Evolutionary conservation across 345 rosid genomes (phyloP).

Genomic region (Citrus unshiu): DNA sequence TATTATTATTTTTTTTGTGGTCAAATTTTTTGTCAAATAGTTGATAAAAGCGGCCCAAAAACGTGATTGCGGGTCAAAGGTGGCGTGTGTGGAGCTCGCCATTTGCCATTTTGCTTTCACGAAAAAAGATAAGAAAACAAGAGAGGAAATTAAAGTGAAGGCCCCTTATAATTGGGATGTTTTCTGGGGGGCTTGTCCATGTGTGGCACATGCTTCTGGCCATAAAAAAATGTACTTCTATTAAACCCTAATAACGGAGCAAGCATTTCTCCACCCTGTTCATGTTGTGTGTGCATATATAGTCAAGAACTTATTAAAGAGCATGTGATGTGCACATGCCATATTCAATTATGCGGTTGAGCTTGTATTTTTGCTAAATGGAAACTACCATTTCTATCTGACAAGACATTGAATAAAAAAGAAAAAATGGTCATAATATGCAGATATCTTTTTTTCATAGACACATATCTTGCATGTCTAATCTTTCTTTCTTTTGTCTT

Average conservation of each 20-base stretch:
- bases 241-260: background rate
- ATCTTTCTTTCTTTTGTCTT: no score
- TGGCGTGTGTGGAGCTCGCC: no score
- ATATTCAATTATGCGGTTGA: background rate
- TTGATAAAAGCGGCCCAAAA: background rate
- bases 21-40: background rate
- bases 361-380: background rate
- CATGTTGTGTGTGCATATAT: no score
- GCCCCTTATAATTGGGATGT: background rate
- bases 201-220: conserved; percentile 16
- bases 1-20: background rate
- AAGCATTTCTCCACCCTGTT: background rate
- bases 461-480: no score
- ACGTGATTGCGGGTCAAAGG: no score
- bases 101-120: no score
- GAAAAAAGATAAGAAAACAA: background rate
- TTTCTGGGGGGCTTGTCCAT: background rate
- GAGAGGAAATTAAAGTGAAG: background rate
- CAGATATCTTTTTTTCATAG: no score
- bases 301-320: background rate
- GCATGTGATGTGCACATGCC: conserved; percentile 9
- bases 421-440: no score
- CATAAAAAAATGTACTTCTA: background rate
- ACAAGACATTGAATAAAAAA: no score
- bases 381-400: no score